phyloP scores from a whole-genome alignment of 306 rosid species.

The Crotalaria pallida region DNA sequence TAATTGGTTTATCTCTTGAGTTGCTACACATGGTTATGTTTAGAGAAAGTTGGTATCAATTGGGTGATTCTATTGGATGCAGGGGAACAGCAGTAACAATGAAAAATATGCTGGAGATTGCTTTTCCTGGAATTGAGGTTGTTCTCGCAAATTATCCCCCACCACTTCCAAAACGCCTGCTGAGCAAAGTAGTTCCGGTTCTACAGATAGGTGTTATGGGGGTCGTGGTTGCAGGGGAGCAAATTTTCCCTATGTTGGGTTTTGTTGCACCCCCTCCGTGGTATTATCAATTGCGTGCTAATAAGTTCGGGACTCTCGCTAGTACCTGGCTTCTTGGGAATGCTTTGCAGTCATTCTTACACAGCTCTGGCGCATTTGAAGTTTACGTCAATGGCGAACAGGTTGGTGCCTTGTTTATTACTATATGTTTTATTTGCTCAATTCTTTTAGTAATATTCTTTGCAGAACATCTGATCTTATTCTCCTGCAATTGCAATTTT shows the following conservation, averaged over 20 bases:
- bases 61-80: conserved; percentile 10
- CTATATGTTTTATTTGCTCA: neutral
- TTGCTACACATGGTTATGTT: neutral
- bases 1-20: neutral
- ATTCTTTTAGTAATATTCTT: neutral
- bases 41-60: conserved; percentile 8
- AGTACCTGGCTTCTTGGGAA: conserved; percentile 87
- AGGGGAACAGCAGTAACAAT: conserved; percentile 73
- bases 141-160: conserved; percentile 67
- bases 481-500: neutral
- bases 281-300: conserved; percentile 60
- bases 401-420: conserved; percentile 55
- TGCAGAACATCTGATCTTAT: neutral
- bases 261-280: conserved; percentile 65
- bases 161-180: conserved; percentile 56
- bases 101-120: conserved; percentile 58
- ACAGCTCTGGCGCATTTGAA: conserved; percentile 81
- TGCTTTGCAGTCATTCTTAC: conserved; percentile 66
- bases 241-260: conserved; percentile 65
- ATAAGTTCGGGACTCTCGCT: conserved; percentile 68
- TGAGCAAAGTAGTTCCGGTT: conserved; percentile 64
- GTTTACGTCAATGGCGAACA: conserved; percentile 66
- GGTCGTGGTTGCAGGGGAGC: conserved; percentile 64
- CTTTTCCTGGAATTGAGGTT: conserved; percentile 63
- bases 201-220: conserved; percentile 63